A percentile compares a stretch with the other conserved stretches of the same genome.
phyloP scores from a whole-genome alignment of 1,284 basidiomycete genomes.

The Cutaneotrichosporon cutaneum region DNA sequence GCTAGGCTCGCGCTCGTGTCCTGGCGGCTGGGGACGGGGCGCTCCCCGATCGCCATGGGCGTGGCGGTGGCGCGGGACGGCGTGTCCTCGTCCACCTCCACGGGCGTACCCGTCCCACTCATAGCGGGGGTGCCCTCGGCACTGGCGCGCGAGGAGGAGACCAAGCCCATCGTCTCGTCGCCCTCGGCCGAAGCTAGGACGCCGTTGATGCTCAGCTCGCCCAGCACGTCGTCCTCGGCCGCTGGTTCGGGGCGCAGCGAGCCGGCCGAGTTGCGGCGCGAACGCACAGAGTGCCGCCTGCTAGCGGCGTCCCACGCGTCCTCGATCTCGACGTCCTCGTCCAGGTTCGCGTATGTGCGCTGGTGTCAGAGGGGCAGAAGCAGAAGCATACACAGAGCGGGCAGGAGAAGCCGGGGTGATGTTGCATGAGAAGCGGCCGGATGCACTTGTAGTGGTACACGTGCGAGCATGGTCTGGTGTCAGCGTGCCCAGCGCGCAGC shows the following conservation, averaged over 20 bases:
- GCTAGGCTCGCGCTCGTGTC: slow-evolving; percentile 14
- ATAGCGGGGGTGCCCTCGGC: neutral
- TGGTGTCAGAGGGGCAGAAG: slow-evolving; percentile 20
- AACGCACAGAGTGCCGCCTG: slow-evolving; percentile 44
- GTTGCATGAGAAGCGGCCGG: slow-evolving; percentile 77
- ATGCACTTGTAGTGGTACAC: slow-evolving; percentile 99
- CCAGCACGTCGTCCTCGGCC: slow-evolving; percentile 1
- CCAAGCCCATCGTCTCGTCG: neutral
- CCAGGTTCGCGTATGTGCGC: slow-evolving; percentile 86
- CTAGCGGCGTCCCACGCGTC: slow-evolving; percentile 54
- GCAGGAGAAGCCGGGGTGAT: slow-evolving; percentile 92
- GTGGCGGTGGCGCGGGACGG: slow-evolving; percentile 9
- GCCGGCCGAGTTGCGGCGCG: slow-evolving; percentile 42
- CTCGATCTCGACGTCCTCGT: slow-evolving; percentile 89
- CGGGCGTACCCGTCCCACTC: slow-evolving; percentile 6
- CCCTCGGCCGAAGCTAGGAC: neutral
- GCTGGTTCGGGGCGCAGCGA: slow-evolving; percentile 33
- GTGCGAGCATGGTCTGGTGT: slow-evolving; percentile 77
- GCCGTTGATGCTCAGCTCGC: slow-evolving; percentile 1
- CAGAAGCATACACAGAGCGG: slow-evolving; percentile 68
- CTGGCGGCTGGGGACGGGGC: neutral
- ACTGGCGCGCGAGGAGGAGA: neutral
- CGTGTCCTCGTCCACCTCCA: neutral
- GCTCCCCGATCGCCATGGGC: slow-evolving; percentile 12
- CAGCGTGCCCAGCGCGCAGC: slow-evolving; percentile 20